Evolutionary conservation across 2,329 filamentous ascomycete species (phyloP), one percentile per base, ranked within the genome.

Genomic region (Aureobasidium sp.): DNA sequence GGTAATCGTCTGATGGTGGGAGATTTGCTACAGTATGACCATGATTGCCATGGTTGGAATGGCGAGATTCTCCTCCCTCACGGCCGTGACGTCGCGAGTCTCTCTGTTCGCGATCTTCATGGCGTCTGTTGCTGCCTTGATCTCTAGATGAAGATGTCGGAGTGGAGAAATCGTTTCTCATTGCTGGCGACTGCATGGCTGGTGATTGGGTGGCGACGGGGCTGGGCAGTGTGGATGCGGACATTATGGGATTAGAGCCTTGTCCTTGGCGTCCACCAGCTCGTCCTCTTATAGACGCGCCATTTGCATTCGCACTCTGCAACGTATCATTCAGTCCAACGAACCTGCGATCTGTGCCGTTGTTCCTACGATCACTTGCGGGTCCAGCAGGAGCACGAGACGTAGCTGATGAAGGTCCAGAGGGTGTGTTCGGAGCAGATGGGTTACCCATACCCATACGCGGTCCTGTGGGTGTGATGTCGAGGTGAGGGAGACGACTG

Each of bases 391-490:
- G 61, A 49, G 23, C 64, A 60, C 61, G 66, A 63, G 51, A 67
- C 35, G n/a, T 66, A 64, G n/a, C 67, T 55, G 51, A 27, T 64
- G 50, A 68, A 69, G 65, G 70, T 67, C 45, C 64, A 64, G 17
- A 62, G 62, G 33, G 66, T 62, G 53, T 69, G 66, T 40, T 68
- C 55, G 25, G 60, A 17, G 62, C 61, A 3, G 64, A 64, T 13
- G 67, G 67, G 33, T 27, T 67, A 67, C 40, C 67, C 67, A 42
- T 69, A 67, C 42, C 66, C 67, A 42, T 69, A 66, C 69, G 66
- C 10, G 65, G 66, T 47, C 66, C 65, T 2, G 67, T 66, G 21
- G 70, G 67, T n/a, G 69, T 68, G 13, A 54, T 49, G 2, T 50
- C 37, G 8, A 54, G 21, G 17, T 46, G 49, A 7, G 49, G 37